phyloP scores from a whole-genome alignment of 106 monocot genomes.

The Platanthera guangdongensis region DNA sequence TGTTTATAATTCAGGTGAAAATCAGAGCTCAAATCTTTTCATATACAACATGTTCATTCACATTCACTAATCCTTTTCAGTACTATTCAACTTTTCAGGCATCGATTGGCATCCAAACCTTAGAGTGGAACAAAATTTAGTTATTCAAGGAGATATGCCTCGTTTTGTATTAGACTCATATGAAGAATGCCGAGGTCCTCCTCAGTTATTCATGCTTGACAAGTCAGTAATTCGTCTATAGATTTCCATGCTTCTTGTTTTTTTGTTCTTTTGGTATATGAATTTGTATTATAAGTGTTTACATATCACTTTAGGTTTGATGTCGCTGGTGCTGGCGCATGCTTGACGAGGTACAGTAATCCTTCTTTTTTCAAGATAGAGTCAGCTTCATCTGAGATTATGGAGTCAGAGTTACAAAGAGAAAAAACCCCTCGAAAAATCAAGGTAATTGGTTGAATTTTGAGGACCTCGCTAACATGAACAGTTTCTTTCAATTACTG shows the following conservation, averaged over 20 bases:
- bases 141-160: conserved; percentile 90
- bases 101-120: conserved; percentile 75
- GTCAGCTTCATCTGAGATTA: conserved; percentile 33
- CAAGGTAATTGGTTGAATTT: conserved; percentile 38
- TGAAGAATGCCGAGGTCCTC: conserved; percentile 93
- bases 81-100: conserved; percentile 29
- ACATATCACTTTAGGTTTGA: conserved; percentile 71
- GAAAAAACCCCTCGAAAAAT: conserved; percentile 66
- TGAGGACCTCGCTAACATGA: neutral
- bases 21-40: neutral
- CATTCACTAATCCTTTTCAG: neutral
- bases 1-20: conserved; percentile 35
- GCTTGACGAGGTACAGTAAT: conserved; percentile 93
- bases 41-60: neutral
- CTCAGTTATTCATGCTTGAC: conserved; percentile 78
- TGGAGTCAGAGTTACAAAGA: conserved; percentile 41
- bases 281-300: neutral
- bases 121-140: conserved; percentile 64
- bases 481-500: neutral
- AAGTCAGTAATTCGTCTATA: conserved; percentile 39
- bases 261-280: neutral
- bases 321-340: conserved; percentile 92
- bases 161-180: conserved; percentile 90
- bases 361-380: conserved; percentile 86
- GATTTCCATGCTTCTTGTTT: neutral